Conservation (phyloP, 2,329 filamentous ascomycete genomes). For the Arthrobotrys pseudoclavata region DNA sequence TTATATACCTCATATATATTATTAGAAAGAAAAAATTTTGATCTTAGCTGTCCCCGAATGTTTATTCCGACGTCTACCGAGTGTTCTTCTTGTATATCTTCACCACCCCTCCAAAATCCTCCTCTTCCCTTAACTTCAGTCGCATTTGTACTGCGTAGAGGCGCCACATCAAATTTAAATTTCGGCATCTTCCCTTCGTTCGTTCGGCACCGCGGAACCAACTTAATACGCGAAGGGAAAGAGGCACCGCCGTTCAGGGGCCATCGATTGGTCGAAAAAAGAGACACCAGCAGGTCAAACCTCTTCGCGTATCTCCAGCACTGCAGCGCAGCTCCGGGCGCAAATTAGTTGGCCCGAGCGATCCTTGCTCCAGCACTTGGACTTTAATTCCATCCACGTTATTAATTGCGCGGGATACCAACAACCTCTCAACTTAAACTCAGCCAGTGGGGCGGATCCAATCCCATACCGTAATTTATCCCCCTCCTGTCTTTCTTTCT, state of each 20-base stretch:
- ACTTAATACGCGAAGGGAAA: conserved; percentile 24
- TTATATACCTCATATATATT: conserved; percentile 12
- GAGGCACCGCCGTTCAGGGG: conserved; percentile 7
- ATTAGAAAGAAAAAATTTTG: neutral
- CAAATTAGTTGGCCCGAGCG: conserved; percentile 54
- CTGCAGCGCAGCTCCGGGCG: neutral
- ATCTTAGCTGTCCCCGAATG: conserved; percentile 11
- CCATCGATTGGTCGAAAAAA: conserved; percentile 14
- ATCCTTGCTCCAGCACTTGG: conserved; percentile 34
- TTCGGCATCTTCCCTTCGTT: conserved; percentile 17
- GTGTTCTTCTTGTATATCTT: neutral
- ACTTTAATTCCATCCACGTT: conserved; percentile 7
- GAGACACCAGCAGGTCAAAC: neutral
- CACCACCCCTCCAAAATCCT: neutral
- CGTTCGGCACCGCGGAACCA: conserved; percentile 13
- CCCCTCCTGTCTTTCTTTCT: conserved; percentile 5
- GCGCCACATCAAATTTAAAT: conserved; percentile 13
- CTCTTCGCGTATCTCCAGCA: conserved; percentile 24
- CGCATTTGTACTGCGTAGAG: neutral
- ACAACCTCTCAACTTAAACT: conserved; percentile 28
- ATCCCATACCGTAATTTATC: conserved; percentile 33
- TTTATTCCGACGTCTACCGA: conserved; percentile 17
- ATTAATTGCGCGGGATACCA: conserved; percentile 35
- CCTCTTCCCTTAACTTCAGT: neutral
- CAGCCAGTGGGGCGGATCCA: conserved; percentile 35